Evolutionary conservation across 352 stramenopile genomes (phyloP).

Genomic region (Aphanomyces invadans): DNA sequence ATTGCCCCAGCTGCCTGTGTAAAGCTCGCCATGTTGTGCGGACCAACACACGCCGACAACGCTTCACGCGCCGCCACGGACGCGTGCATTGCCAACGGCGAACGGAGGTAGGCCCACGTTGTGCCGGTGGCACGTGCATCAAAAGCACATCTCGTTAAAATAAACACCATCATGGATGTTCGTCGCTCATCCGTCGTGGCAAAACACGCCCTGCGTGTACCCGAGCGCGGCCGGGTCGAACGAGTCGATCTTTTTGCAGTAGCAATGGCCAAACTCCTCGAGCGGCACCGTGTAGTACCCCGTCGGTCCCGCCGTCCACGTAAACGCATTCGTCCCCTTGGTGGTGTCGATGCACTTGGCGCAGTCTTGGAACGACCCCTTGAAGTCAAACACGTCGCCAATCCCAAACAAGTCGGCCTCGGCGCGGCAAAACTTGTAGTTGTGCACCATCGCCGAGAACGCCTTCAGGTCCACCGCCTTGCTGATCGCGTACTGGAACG

Average conservation of each 20-base stretch:
- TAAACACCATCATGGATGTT: too few species aligned
- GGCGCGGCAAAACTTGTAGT: neutral
- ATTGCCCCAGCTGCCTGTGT: too few species aligned
- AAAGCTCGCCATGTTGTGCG: too few species aligned
- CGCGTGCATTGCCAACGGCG: too few species aligned
- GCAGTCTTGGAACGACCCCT: slow-evolving; percentile 12
- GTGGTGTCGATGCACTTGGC: neutral
- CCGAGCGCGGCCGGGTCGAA: neutral
- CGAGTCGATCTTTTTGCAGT: neutral
- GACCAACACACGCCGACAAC: too few species aligned
- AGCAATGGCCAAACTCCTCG: neutral
- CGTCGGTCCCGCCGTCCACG: neutral
- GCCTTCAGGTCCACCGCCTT: neutral
- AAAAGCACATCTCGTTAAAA: neutral
- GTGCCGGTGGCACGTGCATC: too few species aligned
- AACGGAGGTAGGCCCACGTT: too few species aligned
- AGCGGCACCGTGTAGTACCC: neutral
- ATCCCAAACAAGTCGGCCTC: neutral
- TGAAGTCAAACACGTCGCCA: neutral
- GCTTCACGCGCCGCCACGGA: too few species aligned
- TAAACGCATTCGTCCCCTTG: neutral
- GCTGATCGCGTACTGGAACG: neutral
- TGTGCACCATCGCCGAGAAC: neutral
- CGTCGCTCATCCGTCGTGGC: too few species aligned
- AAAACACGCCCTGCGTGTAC: neutral